Conservation (phyloP, 441 rosid species). For the Gossypium aridum region DNA sequence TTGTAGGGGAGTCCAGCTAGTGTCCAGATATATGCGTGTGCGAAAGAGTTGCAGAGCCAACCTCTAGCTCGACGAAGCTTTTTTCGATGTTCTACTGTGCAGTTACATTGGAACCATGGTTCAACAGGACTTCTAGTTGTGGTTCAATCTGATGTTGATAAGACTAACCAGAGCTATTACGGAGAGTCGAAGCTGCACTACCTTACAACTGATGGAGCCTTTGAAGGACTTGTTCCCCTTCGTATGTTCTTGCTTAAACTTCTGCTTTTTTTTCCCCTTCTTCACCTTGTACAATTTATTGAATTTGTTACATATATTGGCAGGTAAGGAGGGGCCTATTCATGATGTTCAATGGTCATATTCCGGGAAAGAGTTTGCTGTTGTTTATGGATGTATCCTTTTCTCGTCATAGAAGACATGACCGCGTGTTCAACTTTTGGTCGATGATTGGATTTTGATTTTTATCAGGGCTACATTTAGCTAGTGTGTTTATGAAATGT, state of each 20-base stretch:
- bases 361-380: conserved; percentile 87
- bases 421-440: neutral
- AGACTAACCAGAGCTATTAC: conserved; percentile 88
- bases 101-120: conserved; percentile 72
- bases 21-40: conserved; percentile 77
- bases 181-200: conserved; percentile 86
- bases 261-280: conserved; percentile 10
- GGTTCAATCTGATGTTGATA: conserved; percentile 88
- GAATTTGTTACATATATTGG: conserved; percentile 22
- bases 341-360: conserved; percentile 95
- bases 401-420: neutral
- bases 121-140: conserved; percentile 80
- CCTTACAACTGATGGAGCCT: conserved; percentile 71
- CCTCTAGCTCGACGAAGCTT: conserved; percentile 75
- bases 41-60: conserved; percentile 58
- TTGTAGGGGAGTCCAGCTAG: conserved; percentile 85
- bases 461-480: neutral
- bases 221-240: conserved; percentile 84
- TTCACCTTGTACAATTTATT: conserved; percentile 17
- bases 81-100: conserved; percentile 82
- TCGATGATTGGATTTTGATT: neutral
- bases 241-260: conserved; percentile 41
- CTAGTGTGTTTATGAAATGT: neutral
- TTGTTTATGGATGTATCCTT: conserved; percentile 98
- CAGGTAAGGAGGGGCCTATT: conserved; percentile 95